A percentile compares a stretch with the other conserved stretches of the same genome.
Evolutionary conservation across 495 filamentous ascomycete species (phyloP).

Genomic region (Aspergillus incahuasiensis): DNA sequence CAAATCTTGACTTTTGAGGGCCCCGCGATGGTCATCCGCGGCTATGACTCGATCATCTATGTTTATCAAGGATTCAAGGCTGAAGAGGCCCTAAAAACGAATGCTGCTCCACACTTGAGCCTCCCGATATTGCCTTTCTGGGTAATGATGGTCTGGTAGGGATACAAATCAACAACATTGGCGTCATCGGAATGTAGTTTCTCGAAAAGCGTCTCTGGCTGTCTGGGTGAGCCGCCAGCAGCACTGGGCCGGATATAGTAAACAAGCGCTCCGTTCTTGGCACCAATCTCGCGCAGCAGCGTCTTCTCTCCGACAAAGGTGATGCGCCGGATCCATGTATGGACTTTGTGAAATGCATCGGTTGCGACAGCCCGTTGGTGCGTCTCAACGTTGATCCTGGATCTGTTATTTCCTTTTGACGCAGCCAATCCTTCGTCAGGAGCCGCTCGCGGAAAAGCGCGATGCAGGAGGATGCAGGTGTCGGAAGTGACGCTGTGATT

Average conservation of each 20-base stretch:
- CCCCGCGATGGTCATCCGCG: conserved; percentile 13
- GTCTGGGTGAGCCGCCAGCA: background rate
- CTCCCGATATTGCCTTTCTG: conserved; percentile 17
- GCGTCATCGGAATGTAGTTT: conserved; percentile 3
- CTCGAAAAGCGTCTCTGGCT: background rate
- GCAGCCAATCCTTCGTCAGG: conserved; percentile 14
- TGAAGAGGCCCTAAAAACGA: conserved; percentile 7
- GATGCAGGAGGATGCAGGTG: conserved; percentile 25
- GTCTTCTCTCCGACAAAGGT: conserved; percentile 7
- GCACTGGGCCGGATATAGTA: background rate
- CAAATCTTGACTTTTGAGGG: background rate
- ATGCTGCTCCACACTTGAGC: conserved; percentile 25
- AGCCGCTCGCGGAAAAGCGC: conserved; percentile 20
- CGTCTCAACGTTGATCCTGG: conserved; percentile 9
- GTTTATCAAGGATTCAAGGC: conserved; percentile 13
- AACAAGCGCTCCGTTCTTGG: background rate
- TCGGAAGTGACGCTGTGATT: conserved; percentile 15
- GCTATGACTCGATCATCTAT: conserved; percentile 3
- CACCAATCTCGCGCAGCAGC: conserved; percentile 1
- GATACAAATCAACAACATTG: background rate
- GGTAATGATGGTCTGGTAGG: conserved; percentile 13
- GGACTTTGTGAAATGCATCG: conserved; percentile 13
- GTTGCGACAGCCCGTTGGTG: conserved; percentile 1
- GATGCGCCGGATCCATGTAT: conserved; percentile 17
- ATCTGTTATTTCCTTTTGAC: conserved; percentile 7